Evolutionary conservation across 768 basidiomycete species (phyloP), one percentile per base, ranked within the genome.

Genomic region (Panellus pusillus): DNA sequence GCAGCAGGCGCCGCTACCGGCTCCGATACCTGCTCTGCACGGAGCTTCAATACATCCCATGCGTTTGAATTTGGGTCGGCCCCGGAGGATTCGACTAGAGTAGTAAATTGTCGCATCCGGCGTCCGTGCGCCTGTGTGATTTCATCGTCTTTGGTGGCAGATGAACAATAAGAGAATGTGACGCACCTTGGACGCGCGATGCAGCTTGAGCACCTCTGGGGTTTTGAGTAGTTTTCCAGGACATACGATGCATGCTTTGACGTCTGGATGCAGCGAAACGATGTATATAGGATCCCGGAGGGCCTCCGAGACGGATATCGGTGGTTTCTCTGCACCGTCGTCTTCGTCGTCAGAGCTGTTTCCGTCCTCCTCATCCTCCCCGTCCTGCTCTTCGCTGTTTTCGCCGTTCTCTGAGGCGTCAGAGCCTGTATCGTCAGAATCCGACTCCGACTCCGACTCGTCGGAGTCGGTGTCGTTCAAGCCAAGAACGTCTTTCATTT

Each of bases 391-490:
- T 24, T 54, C 59, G 2, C 58, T 61, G 1, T 40, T 61, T 13
- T 51, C 64, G 9, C 62, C 64, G 1, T 43, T 62, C 9, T 58
- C 53, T 13, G 52, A 58, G 28, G 61, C 61, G 12, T 64, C 68
- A 18, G 14, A 58, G 61, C 31, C 48, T 17, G 54, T 61, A 12
- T 58, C 58, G 13, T 59, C 63, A 6, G 56, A 59, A 17, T 69
- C 71, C 14, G 70, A 68, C 38, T 72, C 73, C 9, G 82, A 81
- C 12, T 78, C 77, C 12, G 84, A 85, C 69, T 89, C 88, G 43
- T 87, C 86, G 28, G 87, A 87, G 67, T 91, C 86, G 1, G 87
- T 87, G 60, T 90, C 85, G 38, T 89, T 76, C 57, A 91, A 65
- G 20, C 87, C 89, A 12, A 89, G 69, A 32, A 82, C 64, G 44